phyloP scores from a whole-genome alignment of 2,329 filamentous ascomycete species.

The Alternaria triticina region DNA sequence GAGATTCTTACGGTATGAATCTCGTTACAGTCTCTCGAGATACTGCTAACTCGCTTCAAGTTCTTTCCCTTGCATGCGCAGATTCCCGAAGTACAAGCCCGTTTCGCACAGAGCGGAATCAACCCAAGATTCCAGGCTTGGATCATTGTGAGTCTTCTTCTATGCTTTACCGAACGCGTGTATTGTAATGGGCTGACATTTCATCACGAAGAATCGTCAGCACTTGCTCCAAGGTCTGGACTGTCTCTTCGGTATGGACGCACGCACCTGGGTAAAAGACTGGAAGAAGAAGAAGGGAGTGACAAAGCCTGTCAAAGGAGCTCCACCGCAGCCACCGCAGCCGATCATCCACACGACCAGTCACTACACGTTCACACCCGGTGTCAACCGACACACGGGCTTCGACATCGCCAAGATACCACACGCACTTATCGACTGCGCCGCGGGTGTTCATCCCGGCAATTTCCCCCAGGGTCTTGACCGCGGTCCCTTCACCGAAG shows the following conservation, averaged over 20 bases:
- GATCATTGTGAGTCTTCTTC: not conserved
- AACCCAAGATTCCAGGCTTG: not conserved
- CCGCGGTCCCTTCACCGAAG: not conserved
- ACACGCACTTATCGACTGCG: not conserved
- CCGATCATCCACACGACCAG: not conserved
- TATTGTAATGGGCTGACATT: not conserved
- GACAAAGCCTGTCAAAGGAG: not conserved
- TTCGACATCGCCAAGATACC: not conserved
- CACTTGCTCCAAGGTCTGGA: not conserved
- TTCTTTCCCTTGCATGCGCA: not conserved
- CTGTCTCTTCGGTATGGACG: not conserved
- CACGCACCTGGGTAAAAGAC: not conserved
- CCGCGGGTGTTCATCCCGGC: not conserved
- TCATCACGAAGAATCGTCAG: not conserved
- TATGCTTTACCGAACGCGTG: not conserved
- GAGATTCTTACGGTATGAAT: not conserved
- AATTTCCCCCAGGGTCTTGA: not conserved
- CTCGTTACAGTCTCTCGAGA: not conserved
- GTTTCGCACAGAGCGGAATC: not conserved
- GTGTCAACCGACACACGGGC: not conserved
- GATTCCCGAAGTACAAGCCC: not conserved
- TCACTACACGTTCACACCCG: not conserved
- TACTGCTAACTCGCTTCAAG: not conserved
- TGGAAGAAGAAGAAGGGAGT: not conserved
- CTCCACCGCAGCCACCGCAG: not conserved